Evolutionary conservation across 2,329 filamentous ascomycete genomes (phyloP).

Genomic region (Fusarium redolens): DNA sequence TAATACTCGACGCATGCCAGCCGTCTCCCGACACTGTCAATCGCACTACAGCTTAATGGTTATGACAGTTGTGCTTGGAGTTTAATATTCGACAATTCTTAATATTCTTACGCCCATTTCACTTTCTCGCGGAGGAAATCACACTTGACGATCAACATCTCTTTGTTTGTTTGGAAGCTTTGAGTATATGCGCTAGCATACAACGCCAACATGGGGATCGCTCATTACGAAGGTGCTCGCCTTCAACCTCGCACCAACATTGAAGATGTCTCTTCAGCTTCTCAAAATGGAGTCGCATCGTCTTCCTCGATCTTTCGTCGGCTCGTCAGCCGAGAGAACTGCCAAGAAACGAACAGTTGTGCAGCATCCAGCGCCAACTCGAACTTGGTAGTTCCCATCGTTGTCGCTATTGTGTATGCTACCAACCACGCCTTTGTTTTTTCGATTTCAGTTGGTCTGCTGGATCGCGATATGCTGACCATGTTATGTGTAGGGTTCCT

Average conservation of each 20-base stretch:
- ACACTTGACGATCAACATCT: constrained; percentile 13
- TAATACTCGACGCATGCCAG: constrained; percentile 17
- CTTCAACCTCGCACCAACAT: constrained; percentile 46
- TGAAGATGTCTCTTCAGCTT: constrained; percentile 25
- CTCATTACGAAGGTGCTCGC: constrained; percentile 31
- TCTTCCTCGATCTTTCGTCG: constrained; percentile 33
- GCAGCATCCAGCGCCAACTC: constrained; percentile 61
- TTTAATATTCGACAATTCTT: constrained; percentile 36
- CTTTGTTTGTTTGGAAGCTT: constrained; percentile 19
- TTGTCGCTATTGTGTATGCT: constrained; percentile 77
- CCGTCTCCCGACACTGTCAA: constrained; percentile 15
- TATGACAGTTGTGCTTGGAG: constrained; percentile 30
- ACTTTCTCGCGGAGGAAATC: constrained; percentile 22
- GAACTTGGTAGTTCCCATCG: constrained; percentile 71
- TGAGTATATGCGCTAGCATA: constrained; percentile 21
- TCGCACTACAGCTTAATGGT: constrained; percentile 38
- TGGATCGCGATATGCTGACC: constrained; percentile 32
- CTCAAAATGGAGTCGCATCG: neutral
- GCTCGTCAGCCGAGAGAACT: constrained; percentile 38
- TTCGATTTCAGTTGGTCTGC: neutral
- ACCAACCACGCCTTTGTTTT: neutral
- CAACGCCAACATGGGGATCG: constrained; percentile 37
- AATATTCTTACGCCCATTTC: constrained; percentile 30
- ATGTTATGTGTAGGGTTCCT: constrained; percentile 72
- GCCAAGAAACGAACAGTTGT: constrained; percentile 57